Conservation (phyloP, 495 filamentous ascomycete species). For the Acidiella bohemica region DNA sequence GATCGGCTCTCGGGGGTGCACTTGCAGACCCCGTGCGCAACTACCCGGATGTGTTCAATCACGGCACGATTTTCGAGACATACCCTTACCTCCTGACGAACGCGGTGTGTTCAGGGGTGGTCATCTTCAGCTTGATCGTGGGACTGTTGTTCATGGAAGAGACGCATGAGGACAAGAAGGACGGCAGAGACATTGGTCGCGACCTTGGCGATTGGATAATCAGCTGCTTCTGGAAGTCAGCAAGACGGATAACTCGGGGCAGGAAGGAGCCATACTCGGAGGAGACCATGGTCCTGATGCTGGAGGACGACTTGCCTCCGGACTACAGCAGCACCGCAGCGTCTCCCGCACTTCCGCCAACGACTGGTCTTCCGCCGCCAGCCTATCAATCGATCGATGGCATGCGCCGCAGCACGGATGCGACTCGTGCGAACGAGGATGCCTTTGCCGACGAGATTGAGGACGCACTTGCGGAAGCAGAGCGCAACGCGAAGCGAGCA, state of each 20-base stretch:
- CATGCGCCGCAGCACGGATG: conserved; percentile 1
- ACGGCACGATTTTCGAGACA: conserved; percentile 61
- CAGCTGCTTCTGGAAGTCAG: conserved; percentile 31
- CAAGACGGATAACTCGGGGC: conserved; percentile 25
- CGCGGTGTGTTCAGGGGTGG: conserved; percentile 69
- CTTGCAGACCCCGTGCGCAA: conserved; percentile 73
- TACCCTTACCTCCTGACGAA: conserved; percentile 93
- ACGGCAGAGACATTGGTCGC: conserved; percentile 58
- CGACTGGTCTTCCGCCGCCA: conserved; percentile 22
- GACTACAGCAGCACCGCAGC: conserved; percentile 52
- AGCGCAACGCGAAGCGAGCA: conserved; percentile 14
- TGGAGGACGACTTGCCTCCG: conserved; percentile 46
- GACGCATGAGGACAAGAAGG: conserved; percentile 75
- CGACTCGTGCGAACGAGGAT: conserved; percentile 4
- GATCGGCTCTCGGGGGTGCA: conserved; percentile 77
- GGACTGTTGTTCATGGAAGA: conserved; percentile 89
- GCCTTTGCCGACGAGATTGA: conserved; percentile 18
- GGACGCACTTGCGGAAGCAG: conserved; percentile 35
- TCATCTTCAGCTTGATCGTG: conserved; percentile 63
- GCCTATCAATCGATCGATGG: conserved; percentile 17
- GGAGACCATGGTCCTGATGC: conserved; percentile 32
- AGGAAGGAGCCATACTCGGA: conserved; percentile 17
- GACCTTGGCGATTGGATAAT: conserved; percentile 66
- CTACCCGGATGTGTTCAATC: conserved; percentile 63
- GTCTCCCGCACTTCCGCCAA: conserved; percentile 25